phyloP scores from a whole-genome alignment of 176 grass and related monocot genomes.

The bread wheat (Triticum aestivum) region DNA sequence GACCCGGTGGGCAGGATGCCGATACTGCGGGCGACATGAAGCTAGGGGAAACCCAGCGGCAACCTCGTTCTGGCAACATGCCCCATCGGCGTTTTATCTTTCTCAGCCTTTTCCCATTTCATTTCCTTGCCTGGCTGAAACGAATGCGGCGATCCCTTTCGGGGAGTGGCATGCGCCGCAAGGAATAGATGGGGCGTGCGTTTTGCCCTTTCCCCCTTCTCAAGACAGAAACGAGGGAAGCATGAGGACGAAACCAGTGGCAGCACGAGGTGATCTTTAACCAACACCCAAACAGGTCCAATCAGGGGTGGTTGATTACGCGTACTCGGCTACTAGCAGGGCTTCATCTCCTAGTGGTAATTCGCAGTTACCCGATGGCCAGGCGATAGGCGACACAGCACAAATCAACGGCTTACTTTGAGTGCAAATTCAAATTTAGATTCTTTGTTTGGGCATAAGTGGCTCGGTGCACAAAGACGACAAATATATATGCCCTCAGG shows the following conservation, averaged over 20 bases:
- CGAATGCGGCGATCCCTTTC: not conserved
- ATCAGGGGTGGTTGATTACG: not conserved
- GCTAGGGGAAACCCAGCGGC: slow-evolving; percentile 28
- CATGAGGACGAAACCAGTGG: not conserved
- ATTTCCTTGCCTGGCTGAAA: slow-evolving; percentile 10
- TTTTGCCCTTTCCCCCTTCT: slow-evolving; percentile 5
- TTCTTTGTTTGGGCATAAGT: not conserved
- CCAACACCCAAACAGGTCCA: not conserved
- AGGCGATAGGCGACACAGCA: too few species aligned
- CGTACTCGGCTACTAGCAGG: not conserved
- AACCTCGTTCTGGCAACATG: not conserved
- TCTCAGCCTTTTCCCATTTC: not conserved
- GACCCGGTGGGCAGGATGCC: not conserved
- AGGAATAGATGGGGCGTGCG: not conserved
- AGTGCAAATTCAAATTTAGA: not conserved
- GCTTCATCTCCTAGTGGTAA: not conserved
- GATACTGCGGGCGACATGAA: slow-evolving; percentile 25
- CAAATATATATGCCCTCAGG: not conserved
- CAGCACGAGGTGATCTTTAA: not conserved
- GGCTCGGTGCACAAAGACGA: not conserved
- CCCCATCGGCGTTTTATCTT: not conserved
- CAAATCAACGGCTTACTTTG: not conserved
- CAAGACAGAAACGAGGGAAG: not conserved
- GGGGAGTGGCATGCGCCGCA: not conserved
- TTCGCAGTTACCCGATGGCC: not conserved